Percentiles rank a stretch among this genome's conserved stretches.
phyloP scores from a whole-genome alignment of 345 rosid genomes.

The Turnera subulata region DNA sequence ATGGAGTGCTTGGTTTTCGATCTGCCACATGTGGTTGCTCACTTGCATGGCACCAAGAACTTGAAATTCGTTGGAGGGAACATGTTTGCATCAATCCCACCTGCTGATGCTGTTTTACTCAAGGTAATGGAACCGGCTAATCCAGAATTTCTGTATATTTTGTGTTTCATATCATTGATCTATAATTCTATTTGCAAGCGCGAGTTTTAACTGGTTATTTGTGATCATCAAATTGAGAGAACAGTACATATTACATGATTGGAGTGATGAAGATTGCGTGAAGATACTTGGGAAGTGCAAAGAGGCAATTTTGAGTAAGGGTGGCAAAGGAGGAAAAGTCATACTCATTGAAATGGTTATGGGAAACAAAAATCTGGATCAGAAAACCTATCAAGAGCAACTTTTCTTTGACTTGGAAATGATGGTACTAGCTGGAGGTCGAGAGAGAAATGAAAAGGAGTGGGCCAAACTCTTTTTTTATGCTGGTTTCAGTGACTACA shows the following conservation, averaged over 20 bases:
- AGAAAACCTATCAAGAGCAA: neutral
- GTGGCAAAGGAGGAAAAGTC: slow-evolving; percentile 3
- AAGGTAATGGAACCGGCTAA: neutral
- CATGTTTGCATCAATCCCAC: slow-evolving; percentile 20
- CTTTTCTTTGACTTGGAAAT: neutral
- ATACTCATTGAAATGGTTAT: slow-evolving; percentile 11
- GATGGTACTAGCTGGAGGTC: neutral
- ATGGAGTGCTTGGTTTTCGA: slow-evolving; percentile 17
- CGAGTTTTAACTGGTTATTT: neutral
- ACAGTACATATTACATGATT: slow-evolving; percentile 3
- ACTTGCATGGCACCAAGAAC: slow-evolving; percentile 3
- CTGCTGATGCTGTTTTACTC: slow-evolving; percentile 1
- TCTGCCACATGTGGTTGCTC: slow-evolving; percentile 18
- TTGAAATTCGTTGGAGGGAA: slow-evolving; percentile 16
- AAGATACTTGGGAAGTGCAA: slow-evolving; percentile 9
- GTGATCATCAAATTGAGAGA: neutral
- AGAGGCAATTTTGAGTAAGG: slow-evolving; percentile 2
- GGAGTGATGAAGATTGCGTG: slow-evolving; percentile 4
- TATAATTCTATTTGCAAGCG: no score
- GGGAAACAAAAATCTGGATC: neutral
- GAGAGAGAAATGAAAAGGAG: slow-evolving; percentile 1
- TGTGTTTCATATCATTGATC: no score
- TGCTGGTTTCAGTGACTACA: slow-evolving; percentile 22
- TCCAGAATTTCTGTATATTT: no score
- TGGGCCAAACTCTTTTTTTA: slow-evolving; percentile 4